Percentiles rank a stretch among this genome's conserved stretches.
These are phyloP conservation scores for Acanthamoeba lenticulata DNA, from an alignment of 208 protist genomes.

Conservation along the genomic window DNA sequence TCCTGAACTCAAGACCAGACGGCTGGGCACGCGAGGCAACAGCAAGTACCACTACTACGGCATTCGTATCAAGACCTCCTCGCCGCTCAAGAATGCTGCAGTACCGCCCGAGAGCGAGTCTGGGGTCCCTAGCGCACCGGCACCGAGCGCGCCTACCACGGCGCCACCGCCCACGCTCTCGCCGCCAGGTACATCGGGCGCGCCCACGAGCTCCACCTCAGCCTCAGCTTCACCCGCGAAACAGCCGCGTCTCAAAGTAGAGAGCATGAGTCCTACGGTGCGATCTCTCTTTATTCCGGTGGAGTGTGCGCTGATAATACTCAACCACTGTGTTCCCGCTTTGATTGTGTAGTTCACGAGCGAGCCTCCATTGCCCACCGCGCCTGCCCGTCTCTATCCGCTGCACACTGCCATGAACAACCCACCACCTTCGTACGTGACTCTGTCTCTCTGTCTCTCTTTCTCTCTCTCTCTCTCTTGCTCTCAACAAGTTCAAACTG, in stretches of 20 bases:
- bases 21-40: slow-evolving; percentile 59
- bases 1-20: slow-evolving; percentile 58
- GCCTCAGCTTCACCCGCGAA: background rate
- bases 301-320: too few species aligned
- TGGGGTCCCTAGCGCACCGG: too few species aligned
- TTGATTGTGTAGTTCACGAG: background rate
- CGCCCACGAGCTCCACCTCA: background rate
- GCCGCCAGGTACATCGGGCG: background rate
- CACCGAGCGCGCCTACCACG: too few species aligned
- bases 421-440: background rate
- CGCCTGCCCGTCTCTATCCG: background rate
- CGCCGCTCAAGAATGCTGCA: background rate
- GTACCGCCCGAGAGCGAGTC: background rate
- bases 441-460: too few species aligned
- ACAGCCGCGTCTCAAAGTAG: background rate
- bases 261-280: background rate
- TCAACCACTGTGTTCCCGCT: background rate
- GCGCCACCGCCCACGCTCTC: background rate
- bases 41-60: slow-evolving; percentile 70
- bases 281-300: too few species aligned
- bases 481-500: too few species aligned
- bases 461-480: too few species aligned
- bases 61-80: slow-evolving; percentile 40
- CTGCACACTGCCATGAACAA: background rate
- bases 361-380: background rate